A percentile compares a stretch with the other conserved stretches of the same genome.
phyloP scores from a whole-genome alignment of 352 stramenopile species.

The Globisporangium alternatum region DNA sequence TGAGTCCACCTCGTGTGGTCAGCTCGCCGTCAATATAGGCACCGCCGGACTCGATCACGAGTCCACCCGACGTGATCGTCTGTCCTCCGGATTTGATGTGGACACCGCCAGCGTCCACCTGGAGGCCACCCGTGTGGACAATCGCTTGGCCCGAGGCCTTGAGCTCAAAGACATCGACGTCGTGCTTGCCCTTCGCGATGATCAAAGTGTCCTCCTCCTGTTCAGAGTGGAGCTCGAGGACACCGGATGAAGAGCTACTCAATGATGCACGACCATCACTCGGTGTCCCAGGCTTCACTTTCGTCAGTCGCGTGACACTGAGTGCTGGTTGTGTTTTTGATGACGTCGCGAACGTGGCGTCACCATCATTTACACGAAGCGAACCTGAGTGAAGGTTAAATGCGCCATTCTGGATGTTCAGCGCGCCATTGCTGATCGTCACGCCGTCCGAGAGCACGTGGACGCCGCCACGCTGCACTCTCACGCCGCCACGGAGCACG shows the following conservation, averaged over 20 bases:
- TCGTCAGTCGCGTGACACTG: conserved; percentile 4
- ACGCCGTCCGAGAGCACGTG: conserved; percentile 60
- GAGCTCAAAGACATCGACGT: conserved; percentile 54
- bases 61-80: conserved; percentile 52
- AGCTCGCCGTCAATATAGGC: conserved; percentile 51
- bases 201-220: conserved; percentile 24
- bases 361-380: conserved; percentile 39
- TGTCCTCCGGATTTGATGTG: conserved; percentile 56
- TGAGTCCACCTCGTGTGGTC: conserved; percentile 54
- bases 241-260: conserved; percentile 2
- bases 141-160: conserved; percentile 43
- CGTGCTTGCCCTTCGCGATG: conserved; percentile 21
- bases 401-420: conserved; percentile 43
- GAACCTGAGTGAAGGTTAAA: conserved; percentile 36
- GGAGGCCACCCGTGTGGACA: conserved; percentile 52
- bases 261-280: conserved; percentile 4
- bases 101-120: conserved; percentile 48
- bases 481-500: conserved; percentile 53
- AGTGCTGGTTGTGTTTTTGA: conserved; percentile 2
- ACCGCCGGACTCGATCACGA: conserved; percentile 52
- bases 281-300: not conserved
- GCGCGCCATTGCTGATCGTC: conserved; percentile 35
- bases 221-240: conserved; percentile 18
- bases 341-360: conserved; percentile 11
- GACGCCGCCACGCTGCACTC: conserved; percentile 51